Evolutionary conservation across 2,329 filamentous ascomycete species (phyloP).

Genomic region (Aureobasidium mangrovei): DNA sequence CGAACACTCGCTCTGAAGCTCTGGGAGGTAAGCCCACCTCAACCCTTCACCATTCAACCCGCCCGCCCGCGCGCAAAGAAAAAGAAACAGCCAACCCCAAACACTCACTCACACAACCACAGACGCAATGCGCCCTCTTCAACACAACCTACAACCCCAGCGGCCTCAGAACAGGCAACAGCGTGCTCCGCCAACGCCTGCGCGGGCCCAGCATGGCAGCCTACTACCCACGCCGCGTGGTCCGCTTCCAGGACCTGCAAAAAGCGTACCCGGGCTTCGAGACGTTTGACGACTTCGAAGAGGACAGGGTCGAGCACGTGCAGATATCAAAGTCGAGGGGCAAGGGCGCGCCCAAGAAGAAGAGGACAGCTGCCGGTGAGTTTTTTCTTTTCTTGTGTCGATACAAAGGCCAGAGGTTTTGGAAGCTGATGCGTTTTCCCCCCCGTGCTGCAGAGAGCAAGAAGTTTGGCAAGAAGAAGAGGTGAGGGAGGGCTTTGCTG

Average conservation of each 20-base stretch:
- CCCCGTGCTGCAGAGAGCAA: conserved; percentile 1
- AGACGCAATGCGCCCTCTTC: conserved; percentile 91
- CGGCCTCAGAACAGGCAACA: conserved; percentile 74
- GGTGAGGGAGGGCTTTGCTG: neutral
- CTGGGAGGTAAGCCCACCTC: conserved; percentile 55
- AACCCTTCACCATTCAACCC: neutral
- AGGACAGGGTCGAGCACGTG: conserved; percentile 69
- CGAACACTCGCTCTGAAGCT: conserved; percentile 54
- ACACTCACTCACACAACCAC: neutral
- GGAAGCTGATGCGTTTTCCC: neutral
- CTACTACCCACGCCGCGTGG: conserved; percentile 77
- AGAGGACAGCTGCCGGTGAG: conserved; percentile 49
- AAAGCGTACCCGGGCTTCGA: conserved; percentile 59
- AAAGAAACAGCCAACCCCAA: neutral
- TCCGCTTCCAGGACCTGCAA: conserved; percentile 65
- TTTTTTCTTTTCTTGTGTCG: too few species aligned
- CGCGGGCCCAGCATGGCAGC: conserved; percentile 72
- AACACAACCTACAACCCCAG: conserved; percentile 84
- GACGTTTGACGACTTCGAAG: conserved; percentile 66
- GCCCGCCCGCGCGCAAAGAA: neutral
- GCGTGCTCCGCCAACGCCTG: conserved; percentile 80
- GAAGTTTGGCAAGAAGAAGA: conserved; percentile 16
- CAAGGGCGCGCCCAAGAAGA: conserved; percentile 87
- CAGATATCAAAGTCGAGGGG: conserved; percentile 58
- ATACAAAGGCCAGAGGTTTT: too few species aligned